Base-by-base conservation (phyloP, 495 filamentous ascomycete genomes). In the Emericellopsis terricola region DNA sequence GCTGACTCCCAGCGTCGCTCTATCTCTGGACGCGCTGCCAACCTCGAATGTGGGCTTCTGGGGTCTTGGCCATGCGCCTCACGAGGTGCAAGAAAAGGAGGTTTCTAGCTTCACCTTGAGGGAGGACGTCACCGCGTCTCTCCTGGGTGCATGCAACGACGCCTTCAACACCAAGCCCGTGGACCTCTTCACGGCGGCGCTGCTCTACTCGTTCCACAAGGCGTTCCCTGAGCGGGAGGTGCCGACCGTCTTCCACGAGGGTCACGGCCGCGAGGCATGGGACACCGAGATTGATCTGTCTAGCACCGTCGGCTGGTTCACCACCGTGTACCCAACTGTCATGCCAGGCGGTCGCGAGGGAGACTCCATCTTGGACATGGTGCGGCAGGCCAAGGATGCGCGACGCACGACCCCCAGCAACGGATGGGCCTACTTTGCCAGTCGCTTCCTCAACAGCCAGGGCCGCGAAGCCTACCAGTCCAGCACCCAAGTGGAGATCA, bases 181-280 rank as follows among this genome's bases (percentile, higher is more conserved):
- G 19, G 62, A 67, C 37, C 51, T 68, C 17, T 59, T 63, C 37
- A 52, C 67, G 16, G 60, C 61, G 14, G 53, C 57, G 3, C 52
- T 70, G 9, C 42, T 64, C 29, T 44, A 57, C 3, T 65, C 66
- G 0, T 72, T 72, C 39, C 44, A 45, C 5, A 51, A 60, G 36
- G 56, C 49, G 1, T 70, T 69, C 29, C 55, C 48, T 3, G 72
- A 78, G 38, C 56, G 72, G 10, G 34, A 51, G 0, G 38, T 64
- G 0, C 74, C 76, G 3, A 55, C 62, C 0, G 56, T 80, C 8
- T 68, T 57, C 56, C 59, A 57, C 27, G 59, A 65, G 38, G 60
- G 60, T 30, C 53, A 61, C 15, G 62, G 62, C 18, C 49, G 63
- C 35, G 46, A 59, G 9, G 36, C 45, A 1, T 46, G 43, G 28